Base-by-base conservation (phyloP, 805 yeast species). In the Metschnikowia hibisci region DNA sequence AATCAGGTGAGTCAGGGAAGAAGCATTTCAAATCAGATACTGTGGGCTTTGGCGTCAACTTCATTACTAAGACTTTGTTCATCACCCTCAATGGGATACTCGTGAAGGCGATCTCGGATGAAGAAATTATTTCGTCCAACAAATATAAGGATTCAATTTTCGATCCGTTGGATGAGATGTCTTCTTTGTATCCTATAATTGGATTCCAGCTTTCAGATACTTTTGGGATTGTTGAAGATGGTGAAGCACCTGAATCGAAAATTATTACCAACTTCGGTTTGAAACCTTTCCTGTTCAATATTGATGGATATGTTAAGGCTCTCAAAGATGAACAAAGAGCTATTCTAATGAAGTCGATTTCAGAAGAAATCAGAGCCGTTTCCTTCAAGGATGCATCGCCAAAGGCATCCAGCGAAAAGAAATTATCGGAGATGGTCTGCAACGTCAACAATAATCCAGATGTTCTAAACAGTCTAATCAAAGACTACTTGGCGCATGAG, bases 11-110 rank as follows among this genome's bases (percentile, higher is more conserved):
- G 7, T 39, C 39, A 9, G 66, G 65, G 33, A 66, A 62, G 18
- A 71, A 66, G 39, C 70, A 71, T 2, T 71, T 74, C 32, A 63
- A 58, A 25, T 56, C 63, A 16, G 96, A 88, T 61, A 69, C 77
- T 2, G 73, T 90, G 48, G 97, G 97, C 0, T 84, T 90, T 61
- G 96, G 96, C 4, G 73, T 88, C 18, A 84, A 89, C 64, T 84
- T 78, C 53, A 67, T 75, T 12, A 77, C 76, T 32, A 74, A 78
- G 32, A 64, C 80, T 0, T 73, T 87, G 2, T 90, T 89, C 54
- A 78, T 79, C 50, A 89, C 96, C 0, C 82, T 85, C 58, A 89
- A 90, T 62, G 97, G 96, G 2, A 72, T 85, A 3, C 32, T 50
- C 14, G 53, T 54, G 33, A 52, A 48, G 32, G 34, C 47, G 4